A percentile compares a stretch with the other conserved stretches of the same genome.
Evolutionary conservation across 495 filamentous ascomycete species (phyloP).

Genomic region (Eremomyces bilateralis): DNA sequence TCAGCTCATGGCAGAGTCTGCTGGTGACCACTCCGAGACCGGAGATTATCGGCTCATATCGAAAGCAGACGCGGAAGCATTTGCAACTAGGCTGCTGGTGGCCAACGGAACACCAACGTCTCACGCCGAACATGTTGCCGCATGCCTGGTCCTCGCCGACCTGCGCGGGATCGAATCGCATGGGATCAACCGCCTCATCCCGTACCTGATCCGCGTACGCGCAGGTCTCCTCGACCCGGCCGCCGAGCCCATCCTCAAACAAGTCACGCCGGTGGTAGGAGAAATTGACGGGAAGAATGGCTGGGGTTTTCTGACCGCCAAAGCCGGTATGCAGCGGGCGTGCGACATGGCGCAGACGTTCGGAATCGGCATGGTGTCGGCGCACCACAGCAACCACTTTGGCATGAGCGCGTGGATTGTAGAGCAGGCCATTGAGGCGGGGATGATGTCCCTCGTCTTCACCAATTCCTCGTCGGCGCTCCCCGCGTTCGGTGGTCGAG

Average conservation of each 20-base stretch:
- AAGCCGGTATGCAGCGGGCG: constrained; percentile 37
- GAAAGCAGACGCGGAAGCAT: constrained; percentile 14
- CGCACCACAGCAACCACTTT: constrained; percentile 61
- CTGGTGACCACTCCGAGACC: too few species aligned
- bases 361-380: constrained; percentile 50
- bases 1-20: too few species aligned
- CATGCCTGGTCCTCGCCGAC: constrained; percentile 46
- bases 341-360: constrained; percentile 39
- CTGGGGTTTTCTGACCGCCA: constrained; percentile 51
- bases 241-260: constrained; percentile 30
- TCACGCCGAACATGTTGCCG: constrained; percentile 36
- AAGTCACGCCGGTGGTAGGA: constrained; percentile 45
- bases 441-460: constrained; percentile 57
- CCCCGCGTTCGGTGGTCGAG: constrained; percentile 46
- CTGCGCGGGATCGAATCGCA: constrained; percentile 62
- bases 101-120: constrained; percentile 33
- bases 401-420: constrained; percentile 66
- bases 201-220: constrained; percentile 47
- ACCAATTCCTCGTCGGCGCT: constrained; percentile 59
- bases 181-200: constrained; percentile 36
- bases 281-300: constrained; percentile 46
- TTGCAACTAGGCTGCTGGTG: constrained; percentile 27
- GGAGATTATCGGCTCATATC: too few species aligned
- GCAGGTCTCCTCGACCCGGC: constrained; percentile 36
- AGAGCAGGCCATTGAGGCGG: constrained; percentile 46